Conservation (phyloP, 2,329 filamentous ascomycete species). For the Cyanodermella asteris region DNA sequence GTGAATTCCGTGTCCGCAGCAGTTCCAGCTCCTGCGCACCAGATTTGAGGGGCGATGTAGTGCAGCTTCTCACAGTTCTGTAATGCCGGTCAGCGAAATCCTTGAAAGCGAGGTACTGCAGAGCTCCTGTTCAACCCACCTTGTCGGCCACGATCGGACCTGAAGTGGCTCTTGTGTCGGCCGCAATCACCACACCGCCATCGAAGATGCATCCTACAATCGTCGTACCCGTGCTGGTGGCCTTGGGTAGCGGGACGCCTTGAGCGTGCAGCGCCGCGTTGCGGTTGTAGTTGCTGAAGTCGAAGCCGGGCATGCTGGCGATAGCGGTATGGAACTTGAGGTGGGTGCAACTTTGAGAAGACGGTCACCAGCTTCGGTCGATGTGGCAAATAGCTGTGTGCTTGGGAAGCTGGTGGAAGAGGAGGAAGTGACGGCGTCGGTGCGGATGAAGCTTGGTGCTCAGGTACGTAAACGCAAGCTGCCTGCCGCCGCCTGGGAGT, state of each 20-base stretch:
- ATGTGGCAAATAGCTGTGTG: not conserved
- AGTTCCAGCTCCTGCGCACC: conserved; percentile 95
- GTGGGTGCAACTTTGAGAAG: not conserved
- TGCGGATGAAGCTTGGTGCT: conserved; percentile 5
- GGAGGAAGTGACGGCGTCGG: conserved; percentile 3
- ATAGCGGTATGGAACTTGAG: no score
- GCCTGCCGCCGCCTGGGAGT: no score
- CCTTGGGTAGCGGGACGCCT: conserved; percentile 87
- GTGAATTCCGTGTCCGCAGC: conserved; percentile 98
- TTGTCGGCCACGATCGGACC: conserved; percentile 99
- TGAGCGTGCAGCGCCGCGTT: conserved; percentile 87
- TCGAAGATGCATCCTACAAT: conserved; percentile 96
- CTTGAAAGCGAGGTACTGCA: not conserved
- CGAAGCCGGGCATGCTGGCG: conserved; percentile 74
- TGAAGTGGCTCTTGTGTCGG: conserved; percentile 91
- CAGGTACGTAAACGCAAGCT: no score
- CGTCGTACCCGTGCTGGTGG: conserved; percentile 94
- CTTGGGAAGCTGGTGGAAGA: not conserved
- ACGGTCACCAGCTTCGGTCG: not conserved
- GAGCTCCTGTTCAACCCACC: conserved; percentile 19
- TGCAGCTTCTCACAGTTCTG: conserved; percentile 98
- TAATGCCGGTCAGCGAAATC: not conserved
- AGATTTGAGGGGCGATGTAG: conserved; percentile 96
- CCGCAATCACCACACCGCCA: conserved; percentile 93
- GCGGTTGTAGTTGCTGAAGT: conserved; percentile 99